Evolutionary conservation across 2,329 filamentous ascomycete species (phyloP), one percentile per base, ranked within the genome.

Genomic region (Colletotrichum liaoningense): DNA sequence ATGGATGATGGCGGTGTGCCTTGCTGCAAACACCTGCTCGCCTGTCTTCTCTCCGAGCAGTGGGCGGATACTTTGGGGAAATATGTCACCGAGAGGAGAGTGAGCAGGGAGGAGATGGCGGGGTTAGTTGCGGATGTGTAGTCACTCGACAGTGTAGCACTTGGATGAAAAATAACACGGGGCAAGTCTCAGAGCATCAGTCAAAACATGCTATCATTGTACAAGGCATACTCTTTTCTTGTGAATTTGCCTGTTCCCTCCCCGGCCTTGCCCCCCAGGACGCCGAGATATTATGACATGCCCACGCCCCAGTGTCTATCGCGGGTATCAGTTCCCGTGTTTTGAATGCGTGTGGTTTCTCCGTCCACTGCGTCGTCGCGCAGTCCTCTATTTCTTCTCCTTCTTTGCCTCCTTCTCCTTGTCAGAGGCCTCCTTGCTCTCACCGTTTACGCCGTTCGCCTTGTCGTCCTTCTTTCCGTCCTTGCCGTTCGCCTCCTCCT

Each of bases 1-100:
- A 55, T 72, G 6, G 77, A 75, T 2, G 79, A 76, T 1, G 79
- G 77, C 11, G 79, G 83, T 49, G 84, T 88, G 71, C 89, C 91
- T 77, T 94, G 83, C 68, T 99, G 96, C 81, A 98, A 98, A 84
- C 96, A 99, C 82, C 83, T 98, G 5, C 88, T 98, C 19, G 96
- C 96, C 1, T 97, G 94, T 81, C 83, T 96, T 54, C 81, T 98
- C 68, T 92, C 88, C 6, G 92, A 94, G 80, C 86, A 87, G 59
- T 95, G 94, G 85, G 80, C 80, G 0, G 81, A 75, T 3, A 81
- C 91, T 33, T 88, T 97, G 76, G 88, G 86, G 5, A 78, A 78
- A 1, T 89, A 89, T 77, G 86, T 93, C 19, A 86, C 88, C 70
- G 87, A 89, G 77, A 86, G 84, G 77, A 78, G 79, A 54, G 87